Percentiles rank a stretch among this genome's conserved stretches.
Conservation (phyloP, 768 basidiomycete species). For the Leccinum subgranulosum region DNA sequence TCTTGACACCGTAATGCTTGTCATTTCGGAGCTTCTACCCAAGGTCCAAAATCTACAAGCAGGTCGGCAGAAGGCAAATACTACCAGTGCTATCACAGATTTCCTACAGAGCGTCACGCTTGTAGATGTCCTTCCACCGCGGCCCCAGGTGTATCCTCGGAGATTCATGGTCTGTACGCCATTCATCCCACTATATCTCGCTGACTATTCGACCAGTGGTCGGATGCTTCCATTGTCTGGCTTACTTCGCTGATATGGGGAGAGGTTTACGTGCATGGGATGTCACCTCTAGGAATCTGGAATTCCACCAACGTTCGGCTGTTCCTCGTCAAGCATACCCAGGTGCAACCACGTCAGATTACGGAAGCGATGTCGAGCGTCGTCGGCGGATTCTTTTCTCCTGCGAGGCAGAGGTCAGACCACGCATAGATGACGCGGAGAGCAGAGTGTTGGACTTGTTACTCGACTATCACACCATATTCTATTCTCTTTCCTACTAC, state of each 20-base stretch:
- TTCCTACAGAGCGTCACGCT: conserved; percentile 71
- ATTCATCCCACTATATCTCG: neutral
- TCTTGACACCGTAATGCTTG: conserved; percentile 80
- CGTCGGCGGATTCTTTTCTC: conserved; percentile 71
- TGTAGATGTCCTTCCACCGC: conserved; percentile 68
- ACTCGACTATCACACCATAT: neutral
- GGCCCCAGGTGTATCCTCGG: conserved; percentile 62
- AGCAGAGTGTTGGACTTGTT: neutral
- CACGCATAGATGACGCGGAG: conserved; percentile 15
- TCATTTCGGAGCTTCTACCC: conserved; percentile 85
- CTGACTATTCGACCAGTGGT: conserved; percentile 59
- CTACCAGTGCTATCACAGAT: conserved; percentile 67
- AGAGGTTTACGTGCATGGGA: conserved; percentile 87
- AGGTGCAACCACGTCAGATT: conserved; percentile 63
- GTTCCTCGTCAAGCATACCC: conserved; percentile 89
- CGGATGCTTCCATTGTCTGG: conserved; percentile 89
- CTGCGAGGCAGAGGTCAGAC: conserved; percentile 29
- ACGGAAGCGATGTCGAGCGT: conserved; percentile 79
- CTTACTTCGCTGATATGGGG: conserved; percentile 94
- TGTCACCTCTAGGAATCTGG: conserved; percentile 88
- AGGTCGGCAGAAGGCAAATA: conserved; percentile 57
- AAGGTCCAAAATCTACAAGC: conserved; percentile 80
- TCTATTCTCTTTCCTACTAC: too few relatives aligned
- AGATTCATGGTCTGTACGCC: conserved; percentile 63
- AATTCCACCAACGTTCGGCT: conserved; percentile 84